Evolutionary conservation across 176 grass and related monocot genomes (phyloP).

Genomic region (Aegilops umbellulata): DNA sequence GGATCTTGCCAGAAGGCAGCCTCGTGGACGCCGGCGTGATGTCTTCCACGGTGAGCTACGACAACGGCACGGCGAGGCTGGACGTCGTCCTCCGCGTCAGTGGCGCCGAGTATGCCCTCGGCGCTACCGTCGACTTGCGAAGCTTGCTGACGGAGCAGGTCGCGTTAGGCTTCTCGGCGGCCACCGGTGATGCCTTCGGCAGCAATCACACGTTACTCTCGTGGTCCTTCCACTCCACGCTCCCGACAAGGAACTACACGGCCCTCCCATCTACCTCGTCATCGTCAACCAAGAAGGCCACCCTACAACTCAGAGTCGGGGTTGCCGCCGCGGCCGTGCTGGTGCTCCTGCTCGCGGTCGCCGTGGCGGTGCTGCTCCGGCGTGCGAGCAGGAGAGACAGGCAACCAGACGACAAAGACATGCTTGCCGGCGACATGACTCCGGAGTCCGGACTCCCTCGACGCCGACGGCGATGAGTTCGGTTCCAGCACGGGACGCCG

Average conservation of each 20-base stretch:
- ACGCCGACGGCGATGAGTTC: slow-evolving; percentile 5
- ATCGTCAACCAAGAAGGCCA: no score
- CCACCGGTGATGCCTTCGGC: slow-evolving; percentile 13
- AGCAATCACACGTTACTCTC: slow-evolving; percentile 36
- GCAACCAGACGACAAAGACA: neutral
- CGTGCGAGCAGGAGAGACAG: neutral
- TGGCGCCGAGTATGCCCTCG: neutral
- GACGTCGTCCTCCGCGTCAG: neutral
- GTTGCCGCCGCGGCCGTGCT: neutral
- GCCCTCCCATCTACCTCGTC: neutral
- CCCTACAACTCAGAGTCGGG: neutral
- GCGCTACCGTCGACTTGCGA: slow-evolving; percentile 32
- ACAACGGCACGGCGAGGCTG: slow-evolving; percentile 24
- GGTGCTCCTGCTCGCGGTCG: neutral
- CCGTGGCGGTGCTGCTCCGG: neutral
- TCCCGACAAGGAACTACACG: neutral
- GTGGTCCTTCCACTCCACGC: slow-evolving; percentile 60
- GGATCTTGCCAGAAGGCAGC: slow-evolving; percentile 18
- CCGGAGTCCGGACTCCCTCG: slow-evolving; percentile 23
- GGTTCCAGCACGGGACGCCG: slow-evolving; percentile 32
- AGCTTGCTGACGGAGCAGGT: slow-evolving; percentile 29
- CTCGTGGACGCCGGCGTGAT: slow-evolving; percentile 28
- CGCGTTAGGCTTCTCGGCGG: slow-evolving; percentile 59
- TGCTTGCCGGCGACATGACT: slow-evolving; percentile 26
- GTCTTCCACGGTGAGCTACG: slow-evolving; percentile 27